Conservation (phyloP, 2,329 filamentous ascomycete species). For the Aquanectria penicillioides region DNA sequence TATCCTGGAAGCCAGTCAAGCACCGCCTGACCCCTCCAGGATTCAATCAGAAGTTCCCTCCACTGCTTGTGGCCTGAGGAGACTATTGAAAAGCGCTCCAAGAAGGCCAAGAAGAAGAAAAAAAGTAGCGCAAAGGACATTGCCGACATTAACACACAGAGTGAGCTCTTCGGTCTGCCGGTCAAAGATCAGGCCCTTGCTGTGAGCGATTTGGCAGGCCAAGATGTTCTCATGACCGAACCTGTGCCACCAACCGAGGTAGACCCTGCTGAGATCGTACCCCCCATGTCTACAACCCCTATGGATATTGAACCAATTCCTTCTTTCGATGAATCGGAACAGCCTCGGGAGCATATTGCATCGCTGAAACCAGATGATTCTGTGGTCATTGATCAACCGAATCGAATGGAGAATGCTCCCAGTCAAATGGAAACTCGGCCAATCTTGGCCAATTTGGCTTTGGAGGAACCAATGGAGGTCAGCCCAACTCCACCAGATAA, state of each 20-base stretch:
- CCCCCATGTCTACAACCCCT: no score
- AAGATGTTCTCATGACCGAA: conserved; percentile 9
- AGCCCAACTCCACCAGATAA: no score
- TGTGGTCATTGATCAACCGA: background rate
- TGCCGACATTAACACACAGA: conserved; percentile 1
- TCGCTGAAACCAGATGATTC: background rate
- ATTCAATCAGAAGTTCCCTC: background rate
- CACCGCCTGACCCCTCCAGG: background rate
- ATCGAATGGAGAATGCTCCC: background rate
- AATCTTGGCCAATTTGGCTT: no score
- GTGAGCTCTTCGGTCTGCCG: background rate
- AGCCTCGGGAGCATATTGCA: background rate
- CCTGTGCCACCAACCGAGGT: background rate
- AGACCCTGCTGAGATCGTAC: background rate
- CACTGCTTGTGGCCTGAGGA: conserved; percentile 1
- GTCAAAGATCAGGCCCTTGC: no score
- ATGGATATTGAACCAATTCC: no score
- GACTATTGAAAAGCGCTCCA: conserved; percentile 20
- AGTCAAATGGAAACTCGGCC: no score
- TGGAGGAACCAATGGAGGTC: background rate
- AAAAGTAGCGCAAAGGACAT: conserved; percentile 45
- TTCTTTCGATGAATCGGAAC: background rate
- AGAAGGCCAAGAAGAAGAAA: conserved; percentile 47
- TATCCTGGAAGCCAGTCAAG: background rate
- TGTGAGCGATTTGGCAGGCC: background rate